Evolutionary conservation across 1,284 basidiomycete genomes (phyloP).

Genomic region (Ceratobasidium sp.): DNA sequence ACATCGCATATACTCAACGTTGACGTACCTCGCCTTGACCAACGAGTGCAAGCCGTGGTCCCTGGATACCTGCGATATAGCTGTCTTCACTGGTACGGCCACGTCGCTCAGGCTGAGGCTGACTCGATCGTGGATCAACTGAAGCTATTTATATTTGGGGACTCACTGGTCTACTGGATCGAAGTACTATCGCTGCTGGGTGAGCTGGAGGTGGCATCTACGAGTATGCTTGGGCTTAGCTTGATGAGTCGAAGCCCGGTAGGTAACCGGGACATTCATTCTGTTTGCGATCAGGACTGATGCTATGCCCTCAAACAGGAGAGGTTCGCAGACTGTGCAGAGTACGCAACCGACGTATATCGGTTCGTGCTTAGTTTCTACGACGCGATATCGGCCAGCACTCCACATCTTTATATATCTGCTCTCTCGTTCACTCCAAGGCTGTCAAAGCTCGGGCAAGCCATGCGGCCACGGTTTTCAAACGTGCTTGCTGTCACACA

Average conservation of each 20-base stretch:
- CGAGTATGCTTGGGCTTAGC: too few relatives aligned
- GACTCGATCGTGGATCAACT: too few relatives aligned
- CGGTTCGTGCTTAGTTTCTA: slow-evolving; percentile 6
- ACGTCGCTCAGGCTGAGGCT: background rate
- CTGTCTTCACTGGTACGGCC: slow-evolving; percentile 16
- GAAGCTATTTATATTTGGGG: too few relatives aligned
- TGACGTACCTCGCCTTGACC: slow-evolving; percentile 5
- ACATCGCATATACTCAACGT: slow-evolving; percentile 19
- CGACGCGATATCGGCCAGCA: slow-evolving; percentile 10
- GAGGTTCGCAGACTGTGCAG: too few relatives aligned
- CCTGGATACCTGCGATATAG: background rate
- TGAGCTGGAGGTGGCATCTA: too few relatives aligned
- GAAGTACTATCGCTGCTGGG: too few relatives aligned
- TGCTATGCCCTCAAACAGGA: too few relatives aligned
- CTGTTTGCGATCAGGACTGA: too few relatives aligned
- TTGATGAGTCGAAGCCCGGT: too few relatives aligned
- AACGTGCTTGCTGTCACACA: background rate
- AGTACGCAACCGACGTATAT: slow-evolving; percentile 1
- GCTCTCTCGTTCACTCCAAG: background rate
- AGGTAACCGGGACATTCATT: too few relatives aligned
- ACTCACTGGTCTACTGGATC: too few relatives aligned
- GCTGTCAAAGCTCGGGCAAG: background rate
- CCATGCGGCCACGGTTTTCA: background rate
- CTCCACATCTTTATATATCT: slow-evolving; percentile 12
- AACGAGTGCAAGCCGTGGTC: background rate